Percentiles rank a stretch among this genome's conserved stretches.
These are phyloP conservation scores for Lunasporangiospora selenospora DNA, from an alignment of 192 early-diverging fungal genomes.

Conservation along the genomic window DNA sequence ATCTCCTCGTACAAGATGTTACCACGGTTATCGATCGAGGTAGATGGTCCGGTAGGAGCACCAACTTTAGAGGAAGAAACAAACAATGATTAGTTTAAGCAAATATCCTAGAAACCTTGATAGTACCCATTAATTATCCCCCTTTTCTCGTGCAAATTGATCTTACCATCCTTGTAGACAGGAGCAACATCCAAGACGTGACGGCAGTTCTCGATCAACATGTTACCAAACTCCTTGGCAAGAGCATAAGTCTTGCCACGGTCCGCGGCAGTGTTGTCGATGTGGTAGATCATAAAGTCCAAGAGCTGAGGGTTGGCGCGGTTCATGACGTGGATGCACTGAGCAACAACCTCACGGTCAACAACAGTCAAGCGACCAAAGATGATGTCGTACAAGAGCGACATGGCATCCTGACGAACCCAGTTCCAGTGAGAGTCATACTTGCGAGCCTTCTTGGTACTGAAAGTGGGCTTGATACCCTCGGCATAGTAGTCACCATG, in stretches of 20 bases:
- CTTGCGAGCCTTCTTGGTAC: conserved; percentile 81
- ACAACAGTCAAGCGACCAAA: conserved; percentile 87
- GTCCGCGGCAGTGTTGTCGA: conserved; percentile 76
- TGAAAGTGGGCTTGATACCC: conserved; percentile 89
- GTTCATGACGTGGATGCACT: conserved; percentile 93
- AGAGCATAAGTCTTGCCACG: conserved; percentile 86
- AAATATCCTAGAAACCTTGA: no score
- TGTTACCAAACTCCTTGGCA: conserved; percentile 79
- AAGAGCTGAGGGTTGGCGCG: conserved; percentile 81
- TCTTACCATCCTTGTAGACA: conserved; percentile 88
- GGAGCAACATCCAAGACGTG: conserved; percentile 80
- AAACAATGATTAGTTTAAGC: no score
- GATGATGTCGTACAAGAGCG: conserved; percentile 92
- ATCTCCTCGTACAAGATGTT: conserved; percentile 87
- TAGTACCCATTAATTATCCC: not conserved
- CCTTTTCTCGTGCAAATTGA: no score
- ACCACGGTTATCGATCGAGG: conserved; percentile 79
- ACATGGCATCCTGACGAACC: conserved; percentile 87
- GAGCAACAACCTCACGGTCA: conserved; percentile 92
- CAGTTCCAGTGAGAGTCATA: conserved; percentile 99
- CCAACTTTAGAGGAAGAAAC: conserved; percentile 57
- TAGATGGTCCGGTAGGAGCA: conserved; percentile 85
- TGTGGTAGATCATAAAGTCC: conserved; percentile 87
- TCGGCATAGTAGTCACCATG: conserved; percentile 91
- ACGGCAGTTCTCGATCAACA: conserved; percentile 90